Conservation (phyloP, 306 rosid species). For the Canavalia gladiata region DNA sequence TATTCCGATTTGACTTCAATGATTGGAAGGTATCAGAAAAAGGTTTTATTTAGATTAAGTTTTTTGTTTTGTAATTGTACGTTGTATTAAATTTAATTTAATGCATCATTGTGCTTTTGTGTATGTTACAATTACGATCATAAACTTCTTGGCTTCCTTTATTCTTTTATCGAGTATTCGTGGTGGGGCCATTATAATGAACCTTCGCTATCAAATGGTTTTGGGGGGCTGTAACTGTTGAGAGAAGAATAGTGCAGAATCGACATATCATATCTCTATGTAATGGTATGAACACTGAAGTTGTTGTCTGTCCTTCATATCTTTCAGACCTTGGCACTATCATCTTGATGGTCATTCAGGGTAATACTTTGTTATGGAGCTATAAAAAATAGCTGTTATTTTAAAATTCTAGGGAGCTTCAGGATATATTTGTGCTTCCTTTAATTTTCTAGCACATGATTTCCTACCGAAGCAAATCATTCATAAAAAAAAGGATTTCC, state of each 20-base stretch:
- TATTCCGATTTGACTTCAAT: conserved; percentile 61
- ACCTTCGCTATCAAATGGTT: conserved; percentile 21
- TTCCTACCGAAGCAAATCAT: conserved; percentile 28
- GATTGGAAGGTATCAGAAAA: conserved; percentile 63
- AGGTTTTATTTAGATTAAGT: not conserved
- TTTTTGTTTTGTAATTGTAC: not conserved
- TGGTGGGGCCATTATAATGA: not conserved
- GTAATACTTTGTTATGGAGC: not conserved
- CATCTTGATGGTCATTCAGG: not conserved
- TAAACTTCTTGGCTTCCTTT: not conserved
- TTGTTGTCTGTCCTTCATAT: not conserved
- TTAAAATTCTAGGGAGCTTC: not conserved
- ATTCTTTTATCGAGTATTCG: conserved; percentile 3
- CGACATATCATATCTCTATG: not conserved
- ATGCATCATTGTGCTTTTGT: not conserved
- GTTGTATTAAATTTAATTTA: not conserved
- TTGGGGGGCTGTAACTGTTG: conserved; percentile 2
- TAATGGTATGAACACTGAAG: not conserved
- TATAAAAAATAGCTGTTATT: not conserved
- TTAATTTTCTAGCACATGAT: not conserved
- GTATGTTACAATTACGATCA: not conserved
- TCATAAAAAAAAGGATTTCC: conserved; percentile 11
- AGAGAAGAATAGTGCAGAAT: not conserved
- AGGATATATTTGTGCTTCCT: not conserved
- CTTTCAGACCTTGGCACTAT: not conserved